A percentile compares a stretch with the other conserved stretches of the same genome.
These are phyloP conservation scores for Nicotiana paniculata DNA, from an alignment of 257 asterid species.

Conservation along the genomic window DNA sequence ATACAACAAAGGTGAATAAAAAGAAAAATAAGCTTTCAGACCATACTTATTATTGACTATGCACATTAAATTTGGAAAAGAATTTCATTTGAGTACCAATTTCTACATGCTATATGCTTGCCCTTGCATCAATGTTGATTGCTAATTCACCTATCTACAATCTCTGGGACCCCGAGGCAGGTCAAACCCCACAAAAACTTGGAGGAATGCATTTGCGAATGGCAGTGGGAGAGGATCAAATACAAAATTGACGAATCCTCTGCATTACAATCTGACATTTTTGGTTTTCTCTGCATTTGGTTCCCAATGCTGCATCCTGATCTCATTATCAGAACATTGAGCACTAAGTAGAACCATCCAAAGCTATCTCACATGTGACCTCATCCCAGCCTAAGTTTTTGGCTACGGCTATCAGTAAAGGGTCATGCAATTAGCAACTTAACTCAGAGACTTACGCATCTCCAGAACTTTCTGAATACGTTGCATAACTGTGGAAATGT, in stretches of 20 bases:
- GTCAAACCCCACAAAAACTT: constrained; percentile 4
- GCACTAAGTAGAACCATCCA: not conserved
- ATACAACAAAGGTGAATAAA: not conserved
- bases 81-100: not conserved
- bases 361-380: not conserved
- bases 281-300: not conserved
- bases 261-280: not conserved
- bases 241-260: not conserved
- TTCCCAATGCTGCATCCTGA: not conserved
- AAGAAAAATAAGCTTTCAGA: not conserved
- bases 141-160: not conserved
- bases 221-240: constrained; percentile 1
- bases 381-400: not conserved
- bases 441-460: constrained; percentile 29
- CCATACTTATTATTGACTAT: not conserved
- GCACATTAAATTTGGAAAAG: constrained; percentile 8
- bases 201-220: not conserved
- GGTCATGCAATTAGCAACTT: constrained; percentile 4
- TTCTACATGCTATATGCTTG: constrained; percentile 1
- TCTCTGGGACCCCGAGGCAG: not conserved
- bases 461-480: constrained; percentile 41
- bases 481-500: constrained; percentile 33
- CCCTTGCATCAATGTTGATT: not conserved
- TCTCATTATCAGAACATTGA: not conserved
- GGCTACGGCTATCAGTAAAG: not conserved